phyloP scores from a whole-genome alignment of 768 basidiomycete genomes.

The Phylloporus sp. region DNA sequence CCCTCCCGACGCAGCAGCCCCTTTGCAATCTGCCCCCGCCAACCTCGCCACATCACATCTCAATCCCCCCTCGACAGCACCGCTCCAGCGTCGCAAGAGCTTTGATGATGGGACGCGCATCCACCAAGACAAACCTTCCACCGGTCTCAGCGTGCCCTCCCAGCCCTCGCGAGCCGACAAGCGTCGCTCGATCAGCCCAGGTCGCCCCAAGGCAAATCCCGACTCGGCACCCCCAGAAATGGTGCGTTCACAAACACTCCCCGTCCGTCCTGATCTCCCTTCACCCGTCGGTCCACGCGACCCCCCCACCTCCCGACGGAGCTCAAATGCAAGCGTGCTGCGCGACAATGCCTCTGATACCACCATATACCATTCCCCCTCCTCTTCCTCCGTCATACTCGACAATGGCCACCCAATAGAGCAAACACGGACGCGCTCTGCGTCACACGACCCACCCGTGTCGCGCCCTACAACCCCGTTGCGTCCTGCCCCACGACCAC shows the following conservation, averaged over 20 bases:
- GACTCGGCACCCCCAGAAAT: constrained; percentile 24
- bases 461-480: constrained; percentile 13
- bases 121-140: constrained; percentile 11
- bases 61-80: background rate
- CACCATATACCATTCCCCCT: constrained; percentile 34
- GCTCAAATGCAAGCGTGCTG: constrained; percentile 24
- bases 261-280: constrained; percentile 25
- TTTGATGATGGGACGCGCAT: constrained; percentile 44
- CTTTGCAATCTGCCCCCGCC: constrained; percentile 18
- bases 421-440: constrained; percentile 37
- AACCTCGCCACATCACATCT: constrained; percentile 15
- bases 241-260: constrained; percentile 29
- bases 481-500: constrained; percentile 23
- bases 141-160: constrained; percentile 25
- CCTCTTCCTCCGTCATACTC: constrained; percentile 36
- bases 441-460: constrained; percentile 28
- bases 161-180: constrained; percentile 39
- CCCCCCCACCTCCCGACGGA: constrained; percentile 10
- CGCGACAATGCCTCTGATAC: constrained; percentile 28
- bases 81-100: constrained; percentile 36
- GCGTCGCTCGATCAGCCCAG: constrained; percentile 56
- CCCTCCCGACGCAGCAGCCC: background rate
- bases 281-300: constrained; percentile 20
- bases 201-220: constrained; percentile 20
- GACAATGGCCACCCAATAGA: constrained; percentile 37